Percentiles rank a stretch among this genome's conserved stretches.
Conservation (phyloP, 2,329 filamentous ascomycete species). For the Paraconiothyrium brasiliense region DNA sequence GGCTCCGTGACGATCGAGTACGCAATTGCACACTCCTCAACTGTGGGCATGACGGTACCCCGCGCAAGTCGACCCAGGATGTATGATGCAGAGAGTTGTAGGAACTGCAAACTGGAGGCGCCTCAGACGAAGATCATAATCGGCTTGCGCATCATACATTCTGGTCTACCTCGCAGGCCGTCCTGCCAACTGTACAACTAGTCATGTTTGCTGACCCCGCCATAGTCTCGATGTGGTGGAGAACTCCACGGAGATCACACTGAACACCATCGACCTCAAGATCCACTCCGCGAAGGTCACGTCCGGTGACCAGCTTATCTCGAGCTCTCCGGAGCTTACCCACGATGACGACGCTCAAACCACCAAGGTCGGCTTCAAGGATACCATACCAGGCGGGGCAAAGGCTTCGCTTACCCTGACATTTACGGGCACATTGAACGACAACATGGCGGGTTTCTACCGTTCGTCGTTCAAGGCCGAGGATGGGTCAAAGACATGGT, state of each 20-base stretch:
- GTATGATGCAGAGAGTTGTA: background rate
- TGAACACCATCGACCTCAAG: constrained; percentile 88
- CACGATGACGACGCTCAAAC: constrained; percentile 84
- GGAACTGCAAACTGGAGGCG: background rate
- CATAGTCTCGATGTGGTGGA: constrained; percentile 79
- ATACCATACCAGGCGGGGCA: constrained; percentile 75
- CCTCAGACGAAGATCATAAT: no score
- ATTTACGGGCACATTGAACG: constrained; percentile 83
- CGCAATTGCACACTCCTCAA: constrained; percentile 29
- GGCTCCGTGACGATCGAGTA: constrained; percentile 85
- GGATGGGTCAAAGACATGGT: constrained; percentile 79
- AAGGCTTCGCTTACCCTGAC: constrained; percentile 81
- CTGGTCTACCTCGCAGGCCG: background rate
- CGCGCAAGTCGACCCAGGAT: background rate
- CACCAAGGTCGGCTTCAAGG: constrained; percentile 80
- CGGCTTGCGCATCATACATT: background rate
- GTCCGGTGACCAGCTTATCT: constrained; percentile 64
- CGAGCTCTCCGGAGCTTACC: constrained; percentile 72
- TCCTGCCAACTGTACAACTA: background rate
- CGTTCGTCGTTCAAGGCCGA: constrained; percentile 88
- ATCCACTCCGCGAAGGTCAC: constrained; percentile 78
- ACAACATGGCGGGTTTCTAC: constrained; percentile 98
- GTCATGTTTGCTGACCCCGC: constrained; percentile 29
- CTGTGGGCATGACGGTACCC: background rate
- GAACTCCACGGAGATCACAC: constrained; percentile 83